Base-by-base conservation (phyloP, 2,329 filamentous ascomycete genomes). In the Fusarium floridanum region DNA sequence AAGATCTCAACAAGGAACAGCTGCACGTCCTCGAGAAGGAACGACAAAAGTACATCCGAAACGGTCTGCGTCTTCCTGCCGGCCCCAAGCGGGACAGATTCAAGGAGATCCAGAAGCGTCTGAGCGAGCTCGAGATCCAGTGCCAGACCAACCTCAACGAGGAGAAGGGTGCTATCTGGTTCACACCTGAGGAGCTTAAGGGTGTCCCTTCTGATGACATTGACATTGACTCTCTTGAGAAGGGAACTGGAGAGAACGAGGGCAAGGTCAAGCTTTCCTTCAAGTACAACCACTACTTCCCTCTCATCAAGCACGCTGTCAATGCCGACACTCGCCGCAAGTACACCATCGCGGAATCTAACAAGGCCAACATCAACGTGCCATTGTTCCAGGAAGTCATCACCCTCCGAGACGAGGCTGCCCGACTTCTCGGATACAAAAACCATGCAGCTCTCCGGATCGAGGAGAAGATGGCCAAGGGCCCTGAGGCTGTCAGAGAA, bases 401-500 rank as follows among this genome's bases (percentile, higher is more conserved):
- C 61, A 83, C 92, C 12, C 89, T 96, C 29, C 91, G 94, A 11
- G 93, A 96, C 76, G 93, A 96, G 82, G 92, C 91, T 20, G 94
- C 94, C 14, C 90, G 93, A 61, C 87, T 96, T 57, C 87, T 96
- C 1, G 93, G 93, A 14, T 97, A 95, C 82, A 88, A 90, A 7
- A 91, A 95, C 79, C 93, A 96, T 80, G 94, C 94, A 20, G 89
- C 91, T 57, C 92, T 95, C 82, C 86, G 90, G 56, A 92, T 97
- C 43, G 93, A 95, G 79, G 91, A 94, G 78, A 96, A 95, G 88
- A 97, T 97, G 94, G 93, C 94, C 56, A 95, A 95, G 86, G 91
- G 88, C 1, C 88, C 93, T 2, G 88, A 90, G 79, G 93, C 89
- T 0, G 94, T 97, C 12, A 88, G 92, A 73, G 88, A 91, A 62